Conservation (phyloP, 257 asterid species). For the Solanum virginianum region DNA sequence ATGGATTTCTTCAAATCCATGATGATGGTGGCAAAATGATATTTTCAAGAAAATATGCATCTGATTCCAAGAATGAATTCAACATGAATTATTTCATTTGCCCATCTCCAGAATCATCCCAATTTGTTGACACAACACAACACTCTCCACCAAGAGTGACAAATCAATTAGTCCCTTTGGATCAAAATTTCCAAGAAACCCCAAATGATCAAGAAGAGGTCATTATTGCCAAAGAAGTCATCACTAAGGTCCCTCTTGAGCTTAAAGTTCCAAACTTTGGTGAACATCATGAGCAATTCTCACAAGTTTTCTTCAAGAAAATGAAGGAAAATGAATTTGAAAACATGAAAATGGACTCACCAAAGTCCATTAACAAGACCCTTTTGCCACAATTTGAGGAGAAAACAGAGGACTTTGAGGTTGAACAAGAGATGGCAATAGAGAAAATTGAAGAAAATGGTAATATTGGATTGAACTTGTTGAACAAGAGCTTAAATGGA, state of each 20-base stretch:
- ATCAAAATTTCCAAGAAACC: not conserved
- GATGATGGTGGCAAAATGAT: conserved; percentile 41
- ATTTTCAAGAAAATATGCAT: conserved; percentile 28
- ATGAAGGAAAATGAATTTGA: conserved; percentile 52
- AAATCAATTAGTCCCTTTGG: conserved; percentile 15
- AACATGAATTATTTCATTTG: conserved; percentile 3
- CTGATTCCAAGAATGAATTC: not conserved
- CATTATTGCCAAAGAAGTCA: not conserved
- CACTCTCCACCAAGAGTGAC: not conserved
- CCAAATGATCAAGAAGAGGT: not conserved
- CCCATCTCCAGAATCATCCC: not conserved
- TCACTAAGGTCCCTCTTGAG: conserved; percentile 1
- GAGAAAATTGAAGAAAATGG: not conserved
- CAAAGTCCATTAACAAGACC: conserved; percentile 16
- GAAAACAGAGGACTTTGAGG: conserved; percentile 1
- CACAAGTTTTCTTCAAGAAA: conserved; percentile 79
- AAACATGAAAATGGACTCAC: conserved; percentile 74
- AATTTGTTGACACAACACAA: conserved; percentile 23
- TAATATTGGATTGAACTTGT: conserved; percentile 22
- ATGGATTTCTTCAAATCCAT: conserved; percentile 55
- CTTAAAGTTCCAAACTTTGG: not conserved
- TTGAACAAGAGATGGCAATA: conserved; percentile 1
- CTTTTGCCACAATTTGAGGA: conserved; percentile 30
- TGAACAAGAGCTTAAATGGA: conserved; percentile 61
- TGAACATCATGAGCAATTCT: conserved; percentile 25